phyloP scores from a whole-genome alignment of 805 yeast genomes.

The Schizosaccharomyces osmophilus region DNA sequence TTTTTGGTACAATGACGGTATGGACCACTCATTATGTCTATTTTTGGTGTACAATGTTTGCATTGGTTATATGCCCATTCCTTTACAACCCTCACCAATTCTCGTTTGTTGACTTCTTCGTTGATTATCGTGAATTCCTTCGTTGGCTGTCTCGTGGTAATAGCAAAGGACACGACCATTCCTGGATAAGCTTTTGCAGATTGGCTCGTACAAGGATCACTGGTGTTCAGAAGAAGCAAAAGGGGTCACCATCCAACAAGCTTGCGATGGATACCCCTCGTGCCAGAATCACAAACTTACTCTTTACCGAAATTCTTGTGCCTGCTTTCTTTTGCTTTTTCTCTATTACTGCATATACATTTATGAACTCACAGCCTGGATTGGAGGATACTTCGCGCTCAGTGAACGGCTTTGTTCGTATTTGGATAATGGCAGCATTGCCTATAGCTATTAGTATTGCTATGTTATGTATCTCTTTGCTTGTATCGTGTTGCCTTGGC shows the following conservation, averaged over 20 bases:
- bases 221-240: constrained; percentile 58
- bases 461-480: constrained; percentile 49
- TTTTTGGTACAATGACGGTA: constrained; percentile 56
- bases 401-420: constrained; percentile 36
- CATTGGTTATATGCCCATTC: constrained; percentile 79
- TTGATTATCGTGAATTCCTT: constrained; percentile 83
- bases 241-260: constrained; percentile 43
- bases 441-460: constrained; percentile 85
- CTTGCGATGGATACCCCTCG: constrained; percentile 41
- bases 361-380: constrained; percentile 72
- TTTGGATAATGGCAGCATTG: constrained; percentile 41
- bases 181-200: constrained; percentile 62
- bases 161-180: constrained; percentile 33
- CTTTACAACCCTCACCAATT: constrained; percentile 94
- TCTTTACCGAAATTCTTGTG: constrained; percentile 55
- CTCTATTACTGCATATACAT: constrained; percentile 47
- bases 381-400: constrained; percentile 24
- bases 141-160: constrained; percentile 73
- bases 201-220: constrained; percentile 68
- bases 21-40: constrained; percentile 89
- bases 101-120: constrained; percentile 82
- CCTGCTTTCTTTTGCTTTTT: constrained; percentile 48
- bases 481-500: constrained; percentile 88
- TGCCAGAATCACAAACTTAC: constrained; percentile 53
- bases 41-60: constrained; percentile 87